Conservation (phyloP, 176 grass and related monocot species). For the Melocanna baccifera region DNA sequence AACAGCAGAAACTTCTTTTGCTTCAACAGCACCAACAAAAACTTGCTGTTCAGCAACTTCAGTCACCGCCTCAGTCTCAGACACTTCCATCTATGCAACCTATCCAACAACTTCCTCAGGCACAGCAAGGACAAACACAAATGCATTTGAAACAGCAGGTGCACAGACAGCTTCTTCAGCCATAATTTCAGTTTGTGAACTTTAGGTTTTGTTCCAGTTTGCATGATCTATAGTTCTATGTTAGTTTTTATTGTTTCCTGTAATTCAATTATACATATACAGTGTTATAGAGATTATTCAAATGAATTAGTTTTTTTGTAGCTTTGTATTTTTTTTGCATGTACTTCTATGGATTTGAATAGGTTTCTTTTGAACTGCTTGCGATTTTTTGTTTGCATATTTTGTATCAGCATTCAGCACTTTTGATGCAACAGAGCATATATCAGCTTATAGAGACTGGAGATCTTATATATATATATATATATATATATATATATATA, state of each 20-base stretch:
- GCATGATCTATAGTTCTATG: not conserved
- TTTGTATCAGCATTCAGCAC: not conserved
- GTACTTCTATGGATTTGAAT: not conserved
- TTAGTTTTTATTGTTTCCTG: not conserved
- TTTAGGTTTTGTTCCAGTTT: conserved; percentile 12
- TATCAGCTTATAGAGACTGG: not conserved
- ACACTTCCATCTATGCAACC: conserved; percentile 52
- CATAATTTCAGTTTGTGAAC: conserved; percentile 25
- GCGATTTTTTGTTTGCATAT: not conserved
- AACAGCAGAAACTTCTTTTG: conserved; percentile 84
- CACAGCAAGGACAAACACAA: conserved; percentile 73
- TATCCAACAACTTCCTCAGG: conserved; percentile 57
- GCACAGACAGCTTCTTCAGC: conserved; percentile 43
- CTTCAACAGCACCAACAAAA: conserved; percentile 96
- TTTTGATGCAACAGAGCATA: not conserved
- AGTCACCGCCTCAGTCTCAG: conserved; percentile 64
- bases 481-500: no score
- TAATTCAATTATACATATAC: not conserved
- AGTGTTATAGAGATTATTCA: not conserved
- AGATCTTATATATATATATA: not conserved
- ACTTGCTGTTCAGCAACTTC: conserved; percentile 74
- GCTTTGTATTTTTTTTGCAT: not conserved
- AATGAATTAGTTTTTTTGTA: not conserved
- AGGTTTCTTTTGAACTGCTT: not conserved
- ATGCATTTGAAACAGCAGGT: conserved; percentile 75